Conservation (phyloP, 164 flowering plant species). For the Malania oleifera region DNA sequence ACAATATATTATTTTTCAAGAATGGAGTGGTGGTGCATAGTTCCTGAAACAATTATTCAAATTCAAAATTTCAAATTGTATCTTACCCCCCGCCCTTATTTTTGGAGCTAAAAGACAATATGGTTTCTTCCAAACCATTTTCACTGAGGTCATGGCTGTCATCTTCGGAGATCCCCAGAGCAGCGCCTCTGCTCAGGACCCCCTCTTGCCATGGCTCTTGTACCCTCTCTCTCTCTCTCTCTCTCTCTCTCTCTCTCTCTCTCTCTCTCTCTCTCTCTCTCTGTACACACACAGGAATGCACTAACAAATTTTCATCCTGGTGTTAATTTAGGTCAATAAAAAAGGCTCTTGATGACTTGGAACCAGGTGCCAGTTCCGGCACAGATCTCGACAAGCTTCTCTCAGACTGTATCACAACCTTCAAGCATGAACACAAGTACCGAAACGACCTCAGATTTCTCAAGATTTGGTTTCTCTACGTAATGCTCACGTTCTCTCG, state of each 20-base stretch:
- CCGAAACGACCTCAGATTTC: conserved; percentile 68
- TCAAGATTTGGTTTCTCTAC: conserved; percentile 78
- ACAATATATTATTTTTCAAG: too few species aligned
- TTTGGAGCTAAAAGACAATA: too few species aligned
- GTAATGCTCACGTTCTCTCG: conserved; percentile 29
- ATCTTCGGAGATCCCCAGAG: conserved; percentile 6
- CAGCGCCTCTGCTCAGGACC: conserved; percentile 24
- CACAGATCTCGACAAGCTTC: conserved; percentile 34
- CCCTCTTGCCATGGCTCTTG: conserved; percentile 52
- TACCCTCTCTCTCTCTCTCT: conserved; percentile 21
- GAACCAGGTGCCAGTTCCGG: conserved; percentile 13
- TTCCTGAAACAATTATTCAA: too few species aligned
- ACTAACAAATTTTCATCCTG: neutral
- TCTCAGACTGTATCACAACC: conserved; percentile 40
- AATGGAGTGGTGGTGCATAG: too few species aligned
- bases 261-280: neutral
- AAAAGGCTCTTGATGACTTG: conserved; percentile 30
- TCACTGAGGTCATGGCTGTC: conserved; percentile 28
- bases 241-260: neutral
- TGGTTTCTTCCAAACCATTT: too few species aligned
- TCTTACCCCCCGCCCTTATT: too few species aligned
- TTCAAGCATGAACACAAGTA: conserved; percentile 55
- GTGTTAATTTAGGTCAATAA: conserved; percentile 40
- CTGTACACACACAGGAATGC: neutral
- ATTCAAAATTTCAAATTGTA: too few species aligned